These are phyloP conservation scores for Stropharia rugosoannulata DNA, from an alignment of 768 basidiomycete species.

Conservation along the genomic window DNA sequence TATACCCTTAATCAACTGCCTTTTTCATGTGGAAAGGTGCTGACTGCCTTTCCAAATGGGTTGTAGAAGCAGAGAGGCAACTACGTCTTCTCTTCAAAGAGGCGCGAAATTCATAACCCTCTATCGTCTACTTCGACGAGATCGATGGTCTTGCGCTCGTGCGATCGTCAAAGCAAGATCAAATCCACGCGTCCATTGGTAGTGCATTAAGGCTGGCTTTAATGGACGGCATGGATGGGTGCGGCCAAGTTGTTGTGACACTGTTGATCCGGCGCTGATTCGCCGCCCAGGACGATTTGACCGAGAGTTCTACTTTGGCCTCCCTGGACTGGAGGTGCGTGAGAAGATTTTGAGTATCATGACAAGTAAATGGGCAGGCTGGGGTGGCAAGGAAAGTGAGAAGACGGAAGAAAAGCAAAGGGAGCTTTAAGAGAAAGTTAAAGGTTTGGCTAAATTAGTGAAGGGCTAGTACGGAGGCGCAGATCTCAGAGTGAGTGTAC, in stretches of 20 bases:
- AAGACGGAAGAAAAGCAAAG: conserved; percentile 38
- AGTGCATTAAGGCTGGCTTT: no score
- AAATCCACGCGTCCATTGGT: conserved; percentile 99
- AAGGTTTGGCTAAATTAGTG: conserved; percentile 80
- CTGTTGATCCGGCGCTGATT: conserved; percentile 96
- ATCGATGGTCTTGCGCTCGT: conserved; percentile 99
- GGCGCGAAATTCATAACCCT: conserved; percentile 87
- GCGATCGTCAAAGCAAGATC: conserved; percentile 98
- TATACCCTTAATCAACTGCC: conserved; percentile 47
- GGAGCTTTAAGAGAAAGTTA: conserved; percentile 66
- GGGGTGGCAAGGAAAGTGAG: conserved; percentile 45
- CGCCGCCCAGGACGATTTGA: conserved; percentile 95
- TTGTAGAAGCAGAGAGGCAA: conserved; percentile 97
- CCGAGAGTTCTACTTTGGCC: no score
- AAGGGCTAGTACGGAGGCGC: conserved; percentile 99
- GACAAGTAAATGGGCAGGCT: conserved; percentile 88
- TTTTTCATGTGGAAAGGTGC: conserved; percentile 99
- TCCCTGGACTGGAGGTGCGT: no score
- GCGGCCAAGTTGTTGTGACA: conserved; percentile 95
- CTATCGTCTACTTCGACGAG: conserved; percentile 99
- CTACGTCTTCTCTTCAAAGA: conserved; percentile 93
- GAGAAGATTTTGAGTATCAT: conserved; percentile 88
- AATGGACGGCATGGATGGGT: conserved; percentile 99
- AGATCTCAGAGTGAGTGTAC: conserved; percentile 77
- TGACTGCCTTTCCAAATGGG: conserved; percentile 98